Conservation (phyloP, 441 rosid species). For the Populus hybrid region DNA sequence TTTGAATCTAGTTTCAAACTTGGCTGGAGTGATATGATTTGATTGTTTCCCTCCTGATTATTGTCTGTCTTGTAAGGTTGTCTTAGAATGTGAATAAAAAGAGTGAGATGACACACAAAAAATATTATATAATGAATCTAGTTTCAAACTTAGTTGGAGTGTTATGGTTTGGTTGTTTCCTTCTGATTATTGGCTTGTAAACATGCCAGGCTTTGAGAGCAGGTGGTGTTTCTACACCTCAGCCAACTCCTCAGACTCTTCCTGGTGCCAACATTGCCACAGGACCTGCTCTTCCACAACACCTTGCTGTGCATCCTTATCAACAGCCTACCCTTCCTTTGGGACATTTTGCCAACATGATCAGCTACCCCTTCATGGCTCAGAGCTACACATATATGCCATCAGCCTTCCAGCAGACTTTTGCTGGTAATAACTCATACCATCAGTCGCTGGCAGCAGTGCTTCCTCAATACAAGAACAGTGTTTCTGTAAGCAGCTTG, state of each 20-base stretch:
- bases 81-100: background rate
- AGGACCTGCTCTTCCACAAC: slow-evolving; percentile 84
- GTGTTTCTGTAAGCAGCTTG: slow-evolving; percentile 70
- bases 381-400: slow-evolving; percentile 95
- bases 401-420: slow-evolving; percentile 88
- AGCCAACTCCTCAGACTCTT: slow-evolving; percentile 59
- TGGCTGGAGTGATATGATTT: background rate
- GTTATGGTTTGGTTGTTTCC: background rate
- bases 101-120: background rate
- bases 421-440: slow-evolving; percentile 74
- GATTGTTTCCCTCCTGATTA: background rate
- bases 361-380: slow-evolving; percentile 82
- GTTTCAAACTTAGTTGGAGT: background rate
- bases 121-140: background rate
- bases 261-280: slow-evolving; percentile 64
- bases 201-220: slow-evolving; percentile 64
- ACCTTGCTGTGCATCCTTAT: slow-evolving; percentile 89
- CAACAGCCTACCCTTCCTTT: slow-evolving; percentile 82
- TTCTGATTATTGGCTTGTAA: slow-evolving; percentile 12
- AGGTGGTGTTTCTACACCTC: slow-evolving; percentile 55
- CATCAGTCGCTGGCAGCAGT: slow-evolving; percentile 86
- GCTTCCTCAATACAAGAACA: slow-evolving; percentile 87
- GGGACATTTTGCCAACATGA: slow-evolving; percentile 88
- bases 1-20: background rate
- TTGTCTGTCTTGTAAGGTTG: background rate